A percentile compares a stretch with the other conserved stretches of the same genome.
These are phyloP conservation scores for Gilbertella persicaria DNA, from an alignment of 371 early-diverging fungal genomes.

Conservation along the genomic window DNA sequence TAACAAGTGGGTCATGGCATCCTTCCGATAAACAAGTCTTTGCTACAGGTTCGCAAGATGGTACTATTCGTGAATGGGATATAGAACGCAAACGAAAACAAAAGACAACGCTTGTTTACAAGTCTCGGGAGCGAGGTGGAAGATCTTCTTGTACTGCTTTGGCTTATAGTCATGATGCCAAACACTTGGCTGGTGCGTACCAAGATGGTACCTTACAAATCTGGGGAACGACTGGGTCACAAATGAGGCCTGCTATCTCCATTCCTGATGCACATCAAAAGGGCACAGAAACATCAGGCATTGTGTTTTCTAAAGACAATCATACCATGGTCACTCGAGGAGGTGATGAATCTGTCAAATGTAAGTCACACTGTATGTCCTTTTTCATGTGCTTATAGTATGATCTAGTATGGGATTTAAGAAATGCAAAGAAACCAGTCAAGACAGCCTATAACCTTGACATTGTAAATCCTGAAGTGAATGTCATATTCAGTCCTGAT, in stretches of 20 bases:
- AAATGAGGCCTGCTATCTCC: slow-evolving; percentile 48
- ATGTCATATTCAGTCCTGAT: slow-evolving; percentile 88
- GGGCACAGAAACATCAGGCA: slow-evolving; percentile 68
- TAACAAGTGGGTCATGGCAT: slow-evolving; percentile 85
- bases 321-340: slow-evolving; percentile 73
- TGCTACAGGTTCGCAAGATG: slow-evolving; percentile 82
- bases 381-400: background rate
- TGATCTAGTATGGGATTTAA: slow-evolving; percentile 84
- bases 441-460: slow-evolving; percentile 59
- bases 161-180: slow-evolving; percentile 69
- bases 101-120: slow-evolving; percentile 75
- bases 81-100: slow-evolving; percentile 72
- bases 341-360: slow-evolving; percentile 86
- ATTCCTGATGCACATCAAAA: slow-evolving; percentile 72
- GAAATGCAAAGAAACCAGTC: slow-evolving; percentile 73
- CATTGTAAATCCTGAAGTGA: slow-evolving; percentile 77
- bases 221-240: slow-evolving; percentile 61
- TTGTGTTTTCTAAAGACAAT: slow-evolving; percentile 70
- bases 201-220: slow-evolving; percentile 68
- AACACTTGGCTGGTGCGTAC: slow-evolving; percentile 66
- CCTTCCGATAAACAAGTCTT: slow-evolving; percentile 69
- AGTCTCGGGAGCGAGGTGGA: slow-evolving; percentile 76
- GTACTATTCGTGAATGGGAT: slow-evolving; percentile 91
- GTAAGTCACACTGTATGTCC: slow-evolving; percentile 30
- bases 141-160: slow-evolving; percentile 66